Conservation (phyloP, 306 rosid species). For the Pterocarpus santalinus region DNA sequence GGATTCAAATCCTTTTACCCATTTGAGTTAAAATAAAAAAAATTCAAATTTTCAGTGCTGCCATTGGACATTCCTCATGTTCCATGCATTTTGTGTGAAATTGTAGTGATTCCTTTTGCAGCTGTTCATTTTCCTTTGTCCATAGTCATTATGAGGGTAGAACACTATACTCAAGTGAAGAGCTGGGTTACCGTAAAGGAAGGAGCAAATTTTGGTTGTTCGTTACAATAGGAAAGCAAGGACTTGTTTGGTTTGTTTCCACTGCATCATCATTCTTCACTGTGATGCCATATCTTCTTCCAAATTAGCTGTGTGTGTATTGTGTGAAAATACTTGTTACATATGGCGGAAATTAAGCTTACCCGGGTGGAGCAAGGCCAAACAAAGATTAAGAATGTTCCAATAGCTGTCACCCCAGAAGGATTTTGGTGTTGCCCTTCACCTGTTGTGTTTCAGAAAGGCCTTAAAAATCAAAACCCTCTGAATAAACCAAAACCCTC, state of each 20-base stretch:
- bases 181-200: slow-evolving; percentile 46
- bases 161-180: slow-evolving; percentile 38
- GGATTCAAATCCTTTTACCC: slow-evolving; percentile 38
- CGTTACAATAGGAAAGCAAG: slow-evolving; percentile 32
- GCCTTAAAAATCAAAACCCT: slow-evolving; percentile 76
- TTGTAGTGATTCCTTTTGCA: slow-evolving; percentile 42
- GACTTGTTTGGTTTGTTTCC: neutral
- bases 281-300: slow-evolving; percentile 49
- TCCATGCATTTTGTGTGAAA: slow-evolving; percentile 41
- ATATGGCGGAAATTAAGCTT: slow-evolving; percentile 87
- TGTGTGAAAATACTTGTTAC: slow-evolving; percentile 38
- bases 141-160: slow-evolving; percentile 15
- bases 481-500: slow-evolving; percentile 74
- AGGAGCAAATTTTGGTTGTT: slow-evolving; percentile 39
- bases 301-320: slow-evolving; percentile 22
- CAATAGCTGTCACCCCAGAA: slow-evolving; percentile 98
- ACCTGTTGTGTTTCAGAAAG: slow-evolving; percentile 94
- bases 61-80: slow-evolving; percentile 30
- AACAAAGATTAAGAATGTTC: slow-evolving; percentile 88
- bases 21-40: slow-evolving; percentile 25
- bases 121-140: slow-evolving; percentile 32
- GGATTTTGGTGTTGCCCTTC: slow-evolving; percentile 99
- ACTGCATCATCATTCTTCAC: slow-evolving; percentile 33
- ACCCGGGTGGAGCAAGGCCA: slow-evolving; percentile 79
- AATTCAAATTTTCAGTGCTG: neutral